A percentile compares a stretch with the other conserved stretches of the same genome.
Conservation (phyloP, 495 filamentous ascomycete species). For the Beverwykella pulmonaria region DNA sequence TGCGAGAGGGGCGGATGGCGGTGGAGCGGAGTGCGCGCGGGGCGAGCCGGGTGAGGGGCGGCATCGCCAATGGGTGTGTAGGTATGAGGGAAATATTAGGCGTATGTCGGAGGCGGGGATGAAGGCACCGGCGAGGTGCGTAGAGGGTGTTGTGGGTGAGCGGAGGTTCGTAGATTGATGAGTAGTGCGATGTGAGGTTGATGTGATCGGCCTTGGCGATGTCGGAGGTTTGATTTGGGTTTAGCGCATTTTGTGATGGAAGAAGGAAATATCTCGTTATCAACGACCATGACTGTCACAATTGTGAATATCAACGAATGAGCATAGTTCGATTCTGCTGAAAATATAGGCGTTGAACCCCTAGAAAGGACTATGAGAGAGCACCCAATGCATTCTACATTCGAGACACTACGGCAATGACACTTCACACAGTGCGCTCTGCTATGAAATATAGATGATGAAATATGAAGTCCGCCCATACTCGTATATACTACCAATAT, state of each 20-base stretch:
- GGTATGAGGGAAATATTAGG: background rate
- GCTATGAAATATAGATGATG: no score
- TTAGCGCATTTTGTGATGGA: background rate
- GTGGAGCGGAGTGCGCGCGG: conserved; percentile 1
- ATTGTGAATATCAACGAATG: no score
- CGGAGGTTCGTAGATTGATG: background rate
- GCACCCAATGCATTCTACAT: no score
- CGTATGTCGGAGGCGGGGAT: background rate
- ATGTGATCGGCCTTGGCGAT: background rate
- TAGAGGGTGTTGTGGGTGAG: background rate
- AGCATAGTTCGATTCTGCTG: no score
- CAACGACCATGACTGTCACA: no score
- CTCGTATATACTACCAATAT: background rate
- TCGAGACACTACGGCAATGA: no score
- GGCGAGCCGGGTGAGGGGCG: background rate
- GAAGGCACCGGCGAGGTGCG: background rate
- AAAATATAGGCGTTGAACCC: no score
- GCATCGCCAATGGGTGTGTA: conserved; percentile 7
- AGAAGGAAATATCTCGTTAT: background rate
- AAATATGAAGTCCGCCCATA: background rate
- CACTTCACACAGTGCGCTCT: no score
- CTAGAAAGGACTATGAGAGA: no score
- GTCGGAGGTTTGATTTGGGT: background rate
- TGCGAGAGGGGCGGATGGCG: conserved; percentile 12
- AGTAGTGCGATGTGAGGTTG: background rate